A percentile compares a stretch with the other conserved stretches of the same genome.
These are phyloP conservation scores for Halteria grandinella DNA, from an alignment of 73 alveolate genomes.

Conservation along the genomic window DNA sequence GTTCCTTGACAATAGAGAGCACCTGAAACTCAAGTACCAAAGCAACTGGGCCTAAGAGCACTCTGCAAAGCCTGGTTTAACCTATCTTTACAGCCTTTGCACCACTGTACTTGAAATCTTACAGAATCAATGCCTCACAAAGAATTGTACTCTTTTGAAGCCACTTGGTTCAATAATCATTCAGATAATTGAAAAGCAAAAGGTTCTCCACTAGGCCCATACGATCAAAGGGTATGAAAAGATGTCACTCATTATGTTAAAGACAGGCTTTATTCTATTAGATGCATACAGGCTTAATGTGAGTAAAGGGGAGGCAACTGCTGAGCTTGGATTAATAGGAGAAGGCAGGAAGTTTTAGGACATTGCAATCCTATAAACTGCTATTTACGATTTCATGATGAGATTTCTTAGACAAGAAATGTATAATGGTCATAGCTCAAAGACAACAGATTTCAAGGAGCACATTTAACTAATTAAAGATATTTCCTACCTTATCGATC, in stretches of 20 bases:
- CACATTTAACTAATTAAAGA: slow-evolving; percentile 37
- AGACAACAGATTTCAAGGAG: neutral
- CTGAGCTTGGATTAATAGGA: neutral
- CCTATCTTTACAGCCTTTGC: too few species aligned
- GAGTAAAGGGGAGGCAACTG: neutral
- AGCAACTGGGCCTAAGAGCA: too few species aligned
- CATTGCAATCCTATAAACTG: neutral
- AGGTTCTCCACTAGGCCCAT: too few species aligned
- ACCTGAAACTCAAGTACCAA: too few species aligned
- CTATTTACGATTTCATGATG: neutral
- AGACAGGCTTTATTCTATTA: neutral
- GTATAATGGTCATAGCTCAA: neutral
- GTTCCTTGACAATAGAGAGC: too few species aligned
- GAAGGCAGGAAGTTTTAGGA: neutral
- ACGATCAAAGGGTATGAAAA: neutral
- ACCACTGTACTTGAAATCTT: too few species aligned
- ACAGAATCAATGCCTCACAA: too few species aligned
- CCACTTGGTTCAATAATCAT: neutral
- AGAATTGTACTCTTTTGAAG: too few species aligned
- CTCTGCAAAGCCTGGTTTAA: too few species aligned
- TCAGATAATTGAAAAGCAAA: neutral
- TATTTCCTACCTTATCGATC: slow-evolving; percentile 12
- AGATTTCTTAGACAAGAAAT: neutral
- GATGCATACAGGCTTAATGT: neutral
- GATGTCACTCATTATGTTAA: neutral